Evolutionary conservation across 345 rosid genomes (phyloP).

Genomic region (Durio zibethinus): DNA sequence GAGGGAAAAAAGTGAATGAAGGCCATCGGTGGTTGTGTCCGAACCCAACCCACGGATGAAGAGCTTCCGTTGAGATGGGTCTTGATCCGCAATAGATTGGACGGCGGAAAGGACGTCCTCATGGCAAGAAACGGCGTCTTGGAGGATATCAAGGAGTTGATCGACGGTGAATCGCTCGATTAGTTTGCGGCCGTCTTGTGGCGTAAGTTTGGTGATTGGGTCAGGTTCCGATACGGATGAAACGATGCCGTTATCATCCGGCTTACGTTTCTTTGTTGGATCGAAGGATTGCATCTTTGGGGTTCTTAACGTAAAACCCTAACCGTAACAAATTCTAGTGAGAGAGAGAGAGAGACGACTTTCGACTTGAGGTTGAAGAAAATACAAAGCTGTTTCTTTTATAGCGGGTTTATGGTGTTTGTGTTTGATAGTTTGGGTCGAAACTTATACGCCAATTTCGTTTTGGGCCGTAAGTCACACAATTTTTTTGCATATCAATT

Average conservation of each 20-base stretch:
- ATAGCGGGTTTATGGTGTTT: too few relatives aligned
- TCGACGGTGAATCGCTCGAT: slow-evolving; percentile 56
- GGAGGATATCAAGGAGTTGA: slow-evolving; percentile 65
- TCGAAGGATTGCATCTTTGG: slow-evolving; percentile 36
- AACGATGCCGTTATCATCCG: slow-evolving; percentile 50
- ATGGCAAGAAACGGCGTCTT: slow-evolving; percentile 46
- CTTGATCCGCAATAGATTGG: slow-evolving; percentile 57
- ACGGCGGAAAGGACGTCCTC: slow-evolving; percentile 50
- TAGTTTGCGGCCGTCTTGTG: slow-evolving; percentile 55
- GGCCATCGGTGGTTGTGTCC: slow-evolving; percentile 78
- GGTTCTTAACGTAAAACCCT: slow-evolving; percentile 29
- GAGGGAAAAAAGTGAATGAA: slow-evolving; percentile 50
- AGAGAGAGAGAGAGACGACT: not conserved
- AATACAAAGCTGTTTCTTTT: too few relatives aligned
- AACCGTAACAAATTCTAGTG: slow-evolving; percentile 27
- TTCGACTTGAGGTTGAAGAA: not conserved
- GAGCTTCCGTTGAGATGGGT: slow-evolving; percentile 71
- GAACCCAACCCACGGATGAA: slow-evolving; percentile 85
- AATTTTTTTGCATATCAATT: too few relatives aligned
- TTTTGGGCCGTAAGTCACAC: too few relatives aligned
- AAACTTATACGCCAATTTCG: too few relatives aligned
- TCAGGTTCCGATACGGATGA: slow-evolving; percentile 10
- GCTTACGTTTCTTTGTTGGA: slow-evolving; percentile 56
- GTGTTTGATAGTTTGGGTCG: too few relatives aligned
- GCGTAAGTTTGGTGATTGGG: slow-evolving; percentile 32